A percentile compares a stretch with the other conserved stretches of the same genome.
phyloP scores from a whole-genome alignment of 345 rosid genomes.

The Trapa bicornis region DNA sequence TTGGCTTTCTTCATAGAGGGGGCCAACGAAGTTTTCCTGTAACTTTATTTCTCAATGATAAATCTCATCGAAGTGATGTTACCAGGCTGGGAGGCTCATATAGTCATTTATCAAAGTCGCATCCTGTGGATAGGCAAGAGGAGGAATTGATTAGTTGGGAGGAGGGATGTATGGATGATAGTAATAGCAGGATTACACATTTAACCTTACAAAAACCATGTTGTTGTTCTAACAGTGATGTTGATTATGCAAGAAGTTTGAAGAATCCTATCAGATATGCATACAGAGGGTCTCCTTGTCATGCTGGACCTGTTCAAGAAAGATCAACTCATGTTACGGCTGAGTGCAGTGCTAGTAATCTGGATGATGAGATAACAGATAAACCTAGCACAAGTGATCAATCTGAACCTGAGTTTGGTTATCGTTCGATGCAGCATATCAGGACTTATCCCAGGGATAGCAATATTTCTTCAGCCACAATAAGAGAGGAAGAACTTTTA shows the following conservation, averaged over 20 bases:
- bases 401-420: constrained; percentile 72
- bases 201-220: constrained; percentile 71
- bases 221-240: constrained; percentile 74
- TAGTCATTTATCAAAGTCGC: constrained; percentile 63
- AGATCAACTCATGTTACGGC: constrained; percentile 80
- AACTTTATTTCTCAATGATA: constrained; percentile 66
- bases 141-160: constrained; percentile 76
- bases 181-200: constrained; percentile 65
- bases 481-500: constrained; percentile 84
- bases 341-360: constrained; percentile 63
- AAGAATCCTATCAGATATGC: constrained; percentile 45
- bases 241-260: constrained; percentile 49
- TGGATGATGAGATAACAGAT: constrained; percentile 75
- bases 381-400: constrained; percentile 92
- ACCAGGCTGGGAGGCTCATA: constrained; percentile 92
- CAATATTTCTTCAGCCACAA: constrained; percentile 43
- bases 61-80: constrained; percentile 67
- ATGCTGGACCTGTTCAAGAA: constrained; percentile 54
- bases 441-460: constrained; percentile 45
- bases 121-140: constrained; percentile 57
- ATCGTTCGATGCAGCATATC: constrained; percentile 41
- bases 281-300: constrained; percentile 49
- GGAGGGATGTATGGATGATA: constrained; percentile 91
- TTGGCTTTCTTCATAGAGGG: constrained; percentile 85
- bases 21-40: constrained; percentile 80